These are phyloP conservation scores for Zasmidium angulare DNA, from an alignment of 2,329 filamentous ascomycete species.

Conservation along the genomic window DNA sequence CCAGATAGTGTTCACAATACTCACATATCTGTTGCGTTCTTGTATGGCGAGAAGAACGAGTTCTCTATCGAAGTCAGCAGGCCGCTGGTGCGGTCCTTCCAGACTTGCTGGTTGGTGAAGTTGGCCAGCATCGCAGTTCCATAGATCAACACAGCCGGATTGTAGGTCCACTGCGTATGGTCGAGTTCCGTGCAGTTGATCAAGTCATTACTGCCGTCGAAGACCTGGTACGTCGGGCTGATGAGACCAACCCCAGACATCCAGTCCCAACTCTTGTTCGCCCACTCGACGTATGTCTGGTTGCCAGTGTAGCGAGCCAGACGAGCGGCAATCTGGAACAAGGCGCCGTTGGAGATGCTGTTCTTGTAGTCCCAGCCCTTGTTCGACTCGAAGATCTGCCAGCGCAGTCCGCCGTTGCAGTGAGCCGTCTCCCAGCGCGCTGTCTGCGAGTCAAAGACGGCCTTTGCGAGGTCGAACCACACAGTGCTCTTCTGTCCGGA, in stretches of 20 bases:
- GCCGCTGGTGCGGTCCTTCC: constrained; percentile 58
- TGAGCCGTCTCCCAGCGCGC: constrained; percentile 65
- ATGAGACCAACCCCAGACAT: constrained; percentile 51
- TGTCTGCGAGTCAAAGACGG: constrained; percentile 77
- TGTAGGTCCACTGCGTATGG: constrained; percentile 59
- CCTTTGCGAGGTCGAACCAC: constrained; percentile 77
- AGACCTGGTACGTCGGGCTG: constrained; percentile 52
- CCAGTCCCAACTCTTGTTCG: constrained; percentile 65
- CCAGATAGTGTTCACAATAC: not conserved
- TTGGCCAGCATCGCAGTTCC: constrained; percentile 60
- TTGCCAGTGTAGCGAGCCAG: constrained; percentile 78
- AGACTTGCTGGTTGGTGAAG: constrained; percentile 49
- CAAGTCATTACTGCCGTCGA: constrained; percentile 54
- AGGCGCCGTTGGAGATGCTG: constrained; percentile 57
- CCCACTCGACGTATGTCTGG: constrained; percentile 75
- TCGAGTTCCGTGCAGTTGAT: constrained; percentile 54
- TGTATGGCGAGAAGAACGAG: constrained; percentile 55
- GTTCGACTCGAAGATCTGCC: constrained; percentile 83
- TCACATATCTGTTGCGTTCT: constrained; percentile 51
- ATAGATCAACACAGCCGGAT: constrained; percentile 55
- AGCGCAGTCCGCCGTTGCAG: constrained; percentile 75
- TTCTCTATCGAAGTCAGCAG: constrained; percentile 54
- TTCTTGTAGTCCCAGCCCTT: constrained; percentile 63
- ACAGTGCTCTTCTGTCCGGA: constrained; percentile 47
- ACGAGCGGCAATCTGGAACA: constrained; percentile 62